A percentile compares a stretch with the other conserved stretches of the same genome.
Evolutionary conservation across 768 basidiomycete genomes (phyloP).

Genomic region (Mycena alexandri): DNA sequence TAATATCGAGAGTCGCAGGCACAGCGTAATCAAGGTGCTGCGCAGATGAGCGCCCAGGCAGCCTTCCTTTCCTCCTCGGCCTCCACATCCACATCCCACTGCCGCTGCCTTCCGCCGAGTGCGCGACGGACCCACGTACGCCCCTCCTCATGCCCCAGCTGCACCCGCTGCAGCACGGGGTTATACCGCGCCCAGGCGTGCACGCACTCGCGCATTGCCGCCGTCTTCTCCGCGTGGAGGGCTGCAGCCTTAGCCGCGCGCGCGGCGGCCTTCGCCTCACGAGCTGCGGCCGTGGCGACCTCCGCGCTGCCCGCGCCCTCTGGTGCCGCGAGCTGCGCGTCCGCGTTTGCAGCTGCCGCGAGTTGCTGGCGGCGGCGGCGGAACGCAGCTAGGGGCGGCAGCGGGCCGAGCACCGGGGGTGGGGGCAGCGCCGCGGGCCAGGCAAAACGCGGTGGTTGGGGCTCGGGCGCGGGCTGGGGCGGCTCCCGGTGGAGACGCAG

Average conservation of each 20-base stretch:
- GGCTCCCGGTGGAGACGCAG: slow-evolving; percentile 16
- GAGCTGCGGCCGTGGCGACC: too few species aligned
- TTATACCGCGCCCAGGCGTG: slow-evolving; percentile 30
- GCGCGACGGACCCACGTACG: slow-evolving; percentile 21
- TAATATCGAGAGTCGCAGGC: too few species aligned
- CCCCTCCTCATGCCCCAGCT: slow-evolving; percentile 7
- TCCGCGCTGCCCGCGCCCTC: neutral
- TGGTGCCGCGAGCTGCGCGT: neutral
- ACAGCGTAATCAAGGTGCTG: too few species aligned
- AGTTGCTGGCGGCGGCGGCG: too few species aligned
- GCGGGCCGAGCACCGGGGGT: too few species aligned
- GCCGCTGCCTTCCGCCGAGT: neutral
- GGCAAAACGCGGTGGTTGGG: slow-evolving; percentile 2
- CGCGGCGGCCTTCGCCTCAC: too few species aligned
- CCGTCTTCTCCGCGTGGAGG: neutral
- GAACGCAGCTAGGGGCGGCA: neutral
- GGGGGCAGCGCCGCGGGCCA: too few species aligned
- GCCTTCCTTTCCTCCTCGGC: neutral
- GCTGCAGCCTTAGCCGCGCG: too few species aligned
- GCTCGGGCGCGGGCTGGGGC: neutral
- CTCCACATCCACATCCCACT: slow-evolving; percentile 1
- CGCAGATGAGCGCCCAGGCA: too few species aligned
- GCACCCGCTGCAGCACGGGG: slow-evolving; percentile 20
- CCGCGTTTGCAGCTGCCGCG: neutral
- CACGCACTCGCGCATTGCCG: slow-evolving; percentile 18